Base-by-base conservation (phyloP, 345 rosid genomes). In the Eucalyptus pauciflora region DNA sequence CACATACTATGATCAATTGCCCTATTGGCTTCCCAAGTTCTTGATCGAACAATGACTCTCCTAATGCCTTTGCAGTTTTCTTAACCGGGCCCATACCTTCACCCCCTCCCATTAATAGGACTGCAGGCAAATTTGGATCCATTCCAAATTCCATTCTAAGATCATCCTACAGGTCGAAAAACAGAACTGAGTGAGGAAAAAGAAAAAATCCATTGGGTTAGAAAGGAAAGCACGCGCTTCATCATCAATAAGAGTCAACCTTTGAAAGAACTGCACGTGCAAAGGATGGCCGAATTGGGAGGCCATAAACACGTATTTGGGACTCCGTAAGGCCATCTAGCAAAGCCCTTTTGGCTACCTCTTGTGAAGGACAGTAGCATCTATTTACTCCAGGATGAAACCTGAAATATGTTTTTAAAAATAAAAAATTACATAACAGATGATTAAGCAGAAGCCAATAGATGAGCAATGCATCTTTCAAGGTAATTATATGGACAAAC, bases 61-160 rank as follows among this genome's bases (percentile, higher is more conserved):
- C 98, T 20, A 98, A 95, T 33, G 99, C 97, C 79, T 86, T 89
- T 1, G 99, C 98, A 50, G 99, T 98, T 97, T 96, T 93, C 96
- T 92, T 95, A 37, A 98, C 99, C 14, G 99, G 99, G 10, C 99
- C 99, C 99, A 98, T 97, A 50, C 99, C 99, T 93, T 98, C 99
- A 27, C 97, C 99, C 76, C 99, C 99, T 90, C 99, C 99, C 99
- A 98, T 98, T 81, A 98, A 93, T 92, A 98, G 86, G 86, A 98
- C 99, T 12, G 99, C 99, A 62, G 96, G 99, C 92, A 98, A 94
- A 90, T 90, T 89, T 49, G 90, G 94, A 88, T 98, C 98, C 96
- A 98, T 93, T 71, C 94, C 94, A 27, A 98, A 97, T 92, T 98
- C 98, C 89, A 89, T 89, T 89, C 99, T 92, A 88, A 98, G 86